These are phyloP conservation scores for Geranium brycei DNA, from an alignment of 345 rosid genomes.

Conservation along the genomic window DNA sequence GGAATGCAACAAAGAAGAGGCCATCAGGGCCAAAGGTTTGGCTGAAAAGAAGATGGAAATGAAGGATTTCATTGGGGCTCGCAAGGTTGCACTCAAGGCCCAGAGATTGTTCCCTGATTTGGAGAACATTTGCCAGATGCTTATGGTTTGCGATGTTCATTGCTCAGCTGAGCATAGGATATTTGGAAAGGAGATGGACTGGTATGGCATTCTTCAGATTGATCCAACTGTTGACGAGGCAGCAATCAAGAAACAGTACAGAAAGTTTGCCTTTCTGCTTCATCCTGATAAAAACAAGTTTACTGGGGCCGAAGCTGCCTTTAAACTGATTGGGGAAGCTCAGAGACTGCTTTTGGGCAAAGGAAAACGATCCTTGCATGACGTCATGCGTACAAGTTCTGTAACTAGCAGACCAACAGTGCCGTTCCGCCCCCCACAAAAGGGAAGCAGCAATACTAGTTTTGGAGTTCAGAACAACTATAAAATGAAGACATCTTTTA, in stretches of 20 bases:
- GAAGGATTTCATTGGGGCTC: slow-evolving; percentile 54
- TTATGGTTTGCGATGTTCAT: slow-evolving; percentile 79
- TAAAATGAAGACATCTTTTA: slow-evolving; percentile 17
- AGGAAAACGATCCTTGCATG: slow-evolving; percentile 45
- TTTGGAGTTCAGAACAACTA: slow-evolving; percentile 18
- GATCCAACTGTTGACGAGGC: slow-evolving; percentile 48
- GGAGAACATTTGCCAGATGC: slow-evolving; percentile 53
- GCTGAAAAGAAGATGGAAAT: slow-evolving; percentile 56
- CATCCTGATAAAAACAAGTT: slow-evolving; percentile 91
- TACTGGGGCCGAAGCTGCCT: slow-evolving; percentile 91
- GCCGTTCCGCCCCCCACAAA: slow-evolving; percentile 27
- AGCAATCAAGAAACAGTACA: slow-evolving; percentile 71
- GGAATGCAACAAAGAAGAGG: slow-evolving; percentile 92
- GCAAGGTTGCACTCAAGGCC: slow-evolving; percentile 49
- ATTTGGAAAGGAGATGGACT: slow-evolving; percentile 59
- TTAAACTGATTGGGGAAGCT: slow-evolving; percentile 79
- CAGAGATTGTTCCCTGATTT: slow-evolving; percentile 46
- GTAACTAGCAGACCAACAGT: slow-evolving; percentile 20
- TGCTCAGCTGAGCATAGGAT: slow-evolving; percentile 48
- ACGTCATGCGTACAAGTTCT: slow-evolving; percentile 28
- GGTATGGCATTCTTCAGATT: slow-evolving; percentile 80
- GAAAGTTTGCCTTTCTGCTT: slow-evolving; percentile 70
- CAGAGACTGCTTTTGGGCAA: slow-evolving; percentile 63
- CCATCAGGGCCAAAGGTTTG: slow-evolving; percentile 53
- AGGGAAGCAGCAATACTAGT: slow-evolving; percentile 14